phyloP scores from a whole-genome alignment of 148 eudicot genomes.

The Chenopodium album region DNA sequence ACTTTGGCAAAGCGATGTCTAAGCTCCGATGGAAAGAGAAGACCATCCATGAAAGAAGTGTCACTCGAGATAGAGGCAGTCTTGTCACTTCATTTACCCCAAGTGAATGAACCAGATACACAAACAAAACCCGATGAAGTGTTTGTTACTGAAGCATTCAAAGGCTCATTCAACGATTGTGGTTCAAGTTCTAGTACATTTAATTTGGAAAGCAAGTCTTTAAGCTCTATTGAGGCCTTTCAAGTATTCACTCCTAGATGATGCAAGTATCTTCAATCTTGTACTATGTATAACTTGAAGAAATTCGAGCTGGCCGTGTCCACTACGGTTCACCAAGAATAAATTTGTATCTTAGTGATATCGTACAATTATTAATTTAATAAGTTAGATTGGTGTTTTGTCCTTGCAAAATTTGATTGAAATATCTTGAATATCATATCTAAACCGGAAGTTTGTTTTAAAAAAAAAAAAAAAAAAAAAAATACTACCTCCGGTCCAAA shows the following conservation, averaged over 20 bases:
- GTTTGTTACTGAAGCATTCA: background rate
- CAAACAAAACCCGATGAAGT: constrained; percentile 1
- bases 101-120: background rate
- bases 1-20: too few species aligned
- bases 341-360: too few species aligned
- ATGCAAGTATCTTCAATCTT: background rate
- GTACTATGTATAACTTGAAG: background rate
- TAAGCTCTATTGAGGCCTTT: constrained; percentile 19
- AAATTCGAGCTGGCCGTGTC: background rate
- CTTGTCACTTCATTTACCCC: constrained; percentile 19
- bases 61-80: constrained; percentile 28
- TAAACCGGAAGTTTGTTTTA: too few species aligned
- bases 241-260: constrained; percentile 21
- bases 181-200: constrained; percentile 7
- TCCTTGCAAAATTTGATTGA: too few species aligned
- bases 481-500: too few species aligned
- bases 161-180: background rate
- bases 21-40: too few species aligned
- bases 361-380: too few species aligned
- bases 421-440: too few species aligned
- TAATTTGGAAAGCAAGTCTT: background rate
- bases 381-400: too few species aligned
- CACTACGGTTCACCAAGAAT: background rate
- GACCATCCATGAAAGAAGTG: constrained; percentile 44
- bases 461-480: too few species aligned